Evolutionary conservation across 305 asterid genomes (phyloP).

Genomic region (Stenogyne calaminthoides): DNA sequence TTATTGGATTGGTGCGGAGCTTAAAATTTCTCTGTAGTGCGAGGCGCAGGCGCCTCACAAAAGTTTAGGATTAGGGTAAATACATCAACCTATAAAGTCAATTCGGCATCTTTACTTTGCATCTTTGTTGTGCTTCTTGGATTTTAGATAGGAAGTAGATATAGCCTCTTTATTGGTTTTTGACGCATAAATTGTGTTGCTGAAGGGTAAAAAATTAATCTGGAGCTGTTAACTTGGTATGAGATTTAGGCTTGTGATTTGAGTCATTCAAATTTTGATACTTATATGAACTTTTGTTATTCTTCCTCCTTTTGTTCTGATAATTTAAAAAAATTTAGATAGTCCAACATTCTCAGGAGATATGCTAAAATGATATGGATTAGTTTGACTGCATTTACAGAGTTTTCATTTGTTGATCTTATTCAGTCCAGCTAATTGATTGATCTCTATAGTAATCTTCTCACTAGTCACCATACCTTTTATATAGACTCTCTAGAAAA

Average conservation of each 20-base stretch:
- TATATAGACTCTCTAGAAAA: conserved; percentile 12
- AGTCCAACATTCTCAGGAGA: background rate
- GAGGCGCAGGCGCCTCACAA: too few relatives aligned
- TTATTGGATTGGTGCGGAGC: background rate
- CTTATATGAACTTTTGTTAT: background rate
- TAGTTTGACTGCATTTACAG: background rate
- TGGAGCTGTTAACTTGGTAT: conserved; percentile 5
- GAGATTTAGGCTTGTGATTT: background rate
- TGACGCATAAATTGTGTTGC: background rate
- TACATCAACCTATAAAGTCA: background rate
- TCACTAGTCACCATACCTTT: background rate
- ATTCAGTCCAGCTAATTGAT: background rate
- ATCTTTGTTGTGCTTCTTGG: conserved; percentile 6
- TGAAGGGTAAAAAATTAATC: background rate
- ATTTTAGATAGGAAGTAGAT: background rate
- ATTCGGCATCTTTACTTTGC: background rate
- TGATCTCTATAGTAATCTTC: background rate
- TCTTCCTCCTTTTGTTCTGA: background rate
- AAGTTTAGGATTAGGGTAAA: background rate
- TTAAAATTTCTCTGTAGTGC: background rate
- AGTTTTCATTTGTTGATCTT: background rate
- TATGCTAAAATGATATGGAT: background rate
- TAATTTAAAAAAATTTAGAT: background rate
- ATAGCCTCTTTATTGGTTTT: background rate
- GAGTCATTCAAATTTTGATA: background rate